Conservation (phyloP, 495 filamentous ascomycete species). For the Hypoxylon subgilvum region DNA sequence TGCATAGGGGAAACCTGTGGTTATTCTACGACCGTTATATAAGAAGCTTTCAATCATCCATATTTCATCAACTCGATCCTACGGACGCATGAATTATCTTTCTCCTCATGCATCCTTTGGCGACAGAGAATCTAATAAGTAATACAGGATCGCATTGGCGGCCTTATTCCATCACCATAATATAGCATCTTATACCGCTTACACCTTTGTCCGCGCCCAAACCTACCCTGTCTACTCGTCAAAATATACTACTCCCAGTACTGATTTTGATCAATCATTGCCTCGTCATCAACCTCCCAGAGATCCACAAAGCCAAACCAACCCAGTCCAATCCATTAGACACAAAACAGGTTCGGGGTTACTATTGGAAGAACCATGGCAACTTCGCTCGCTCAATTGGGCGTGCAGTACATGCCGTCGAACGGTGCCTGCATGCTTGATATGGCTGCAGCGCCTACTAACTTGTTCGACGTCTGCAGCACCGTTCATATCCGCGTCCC, state of each 20-base stretch:
- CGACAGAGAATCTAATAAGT: constrained; percentile 5
- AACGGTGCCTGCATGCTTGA: constrained; percentile 31
- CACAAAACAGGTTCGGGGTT: background rate
- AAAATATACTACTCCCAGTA: background rate
- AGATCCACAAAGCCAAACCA: background rate
- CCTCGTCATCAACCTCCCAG: background rate
- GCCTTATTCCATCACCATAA: constrained; percentile 11
- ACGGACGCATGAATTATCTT: background rate
- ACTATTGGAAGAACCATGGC: background rate
- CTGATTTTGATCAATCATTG: background rate
- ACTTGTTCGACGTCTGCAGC: constrained; percentile 21
- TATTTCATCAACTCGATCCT: background rate
- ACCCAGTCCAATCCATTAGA: background rate
- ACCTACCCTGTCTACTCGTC: background rate
- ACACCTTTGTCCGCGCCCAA: background rate
- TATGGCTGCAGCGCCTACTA: constrained; percentile 18
- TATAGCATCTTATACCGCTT: constrained; percentile 2
- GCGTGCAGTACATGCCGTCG: constrained; percentile 23
- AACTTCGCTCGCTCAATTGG: constrained; percentile 12
- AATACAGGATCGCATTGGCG: constrained; percentile 21
- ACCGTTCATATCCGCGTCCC: constrained; percentile 30
- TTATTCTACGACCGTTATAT: background rate
- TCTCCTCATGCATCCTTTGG: constrained; percentile 1
- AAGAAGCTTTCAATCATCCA: constrained; percentile 28
- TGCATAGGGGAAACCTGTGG: background rate